Evolutionary conservation across 495 filamentous ascomycete species (phyloP), one percentile per base, ranked within the genome.

Genomic region (Penicillium antarcticum): DNA sequence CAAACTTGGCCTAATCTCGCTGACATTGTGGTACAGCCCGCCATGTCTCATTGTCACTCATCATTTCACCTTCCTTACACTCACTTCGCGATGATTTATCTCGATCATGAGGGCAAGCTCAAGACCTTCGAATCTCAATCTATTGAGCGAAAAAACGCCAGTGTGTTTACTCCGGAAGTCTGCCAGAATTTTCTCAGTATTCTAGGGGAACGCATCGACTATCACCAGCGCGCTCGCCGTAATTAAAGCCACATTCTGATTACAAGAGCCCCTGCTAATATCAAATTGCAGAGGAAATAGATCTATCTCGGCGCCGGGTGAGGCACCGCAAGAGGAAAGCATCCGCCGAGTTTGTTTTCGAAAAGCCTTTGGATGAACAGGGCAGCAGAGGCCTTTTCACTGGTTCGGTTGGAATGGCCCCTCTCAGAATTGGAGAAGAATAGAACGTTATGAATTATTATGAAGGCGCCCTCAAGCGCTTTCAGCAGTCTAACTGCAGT

Each of bases 401-500:
- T 13, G 55, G 61, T 42, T 46, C 64, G 12, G 56, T 42, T 29
- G 57, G 68, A 38, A 69, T 64, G 53, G 55, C 68, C 7, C 46
- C 60, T 17, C 44, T 77, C 4, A 51, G 63, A 38, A 58, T 76
- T 38, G 69, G 70, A 38, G 69, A 77, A 29, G 55, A 46, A 4
- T 44, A 60, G 23, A 72, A 70, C 48, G 52, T 78, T 12, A 39
- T 63, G 2, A 49, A 52, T 9, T 75, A 70, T 41, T 76, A 75
- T 48, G 56, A 65, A 18, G 34, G 56, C 40, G 72, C 83, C 1
- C 81, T 91, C 50, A 80, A 80, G 53, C 74, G 75, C 36, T 76
- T 89, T 53, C 87, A 91, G 61, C 88, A 95, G 55, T 74, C 81
- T 5, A 81, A 84, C 45, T 86, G 85, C 65, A 76, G 41, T 73